Conservation (phyloP, 2,329 filamentous ascomycete species). For the Emmonsiellopsis sp. region DNA sequence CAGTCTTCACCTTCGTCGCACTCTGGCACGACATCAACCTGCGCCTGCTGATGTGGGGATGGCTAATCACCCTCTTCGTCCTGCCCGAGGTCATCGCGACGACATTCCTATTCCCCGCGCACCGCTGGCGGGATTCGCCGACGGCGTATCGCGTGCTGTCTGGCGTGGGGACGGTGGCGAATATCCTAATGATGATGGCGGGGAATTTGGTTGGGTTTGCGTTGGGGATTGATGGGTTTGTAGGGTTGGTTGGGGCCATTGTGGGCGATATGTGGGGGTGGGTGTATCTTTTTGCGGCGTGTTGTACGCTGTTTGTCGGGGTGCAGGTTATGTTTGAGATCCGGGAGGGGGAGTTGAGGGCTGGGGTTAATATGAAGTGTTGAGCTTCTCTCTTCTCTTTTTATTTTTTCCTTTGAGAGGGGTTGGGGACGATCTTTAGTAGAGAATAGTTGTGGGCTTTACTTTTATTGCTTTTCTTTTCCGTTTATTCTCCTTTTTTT, state of each 20-base stretch:
- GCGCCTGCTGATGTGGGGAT: slow-evolving; percentile 86
- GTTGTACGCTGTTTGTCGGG: slow-evolving; percentile 67
- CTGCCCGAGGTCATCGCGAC: slow-evolving; percentile 71
- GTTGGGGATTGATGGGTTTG: slow-evolving; percentile 77
- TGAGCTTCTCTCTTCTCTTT: slow-evolving; percentile 27
- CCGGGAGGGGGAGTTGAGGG: slow-evolving; percentile 70
- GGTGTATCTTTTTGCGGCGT: slow-evolving; percentile 63
- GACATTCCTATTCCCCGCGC: slow-evolving; percentile 58
- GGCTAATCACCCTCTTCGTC: slow-evolving; percentile 91
- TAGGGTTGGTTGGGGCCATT: slow-evolving; percentile 65
- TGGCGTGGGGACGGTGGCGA: slow-evolving; percentile 68
- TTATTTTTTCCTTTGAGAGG: neutral
- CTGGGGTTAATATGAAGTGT: slow-evolving; percentile 76
- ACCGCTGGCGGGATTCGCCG: slow-evolving; percentile 59
- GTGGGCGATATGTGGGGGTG: slow-evolving; percentile 67
- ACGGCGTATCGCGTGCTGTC: slow-evolving; percentile 71
- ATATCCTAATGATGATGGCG: slow-evolving; percentile 89
- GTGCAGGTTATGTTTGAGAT: slow-evolving; percentile 96
- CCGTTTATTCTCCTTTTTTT: neutral
- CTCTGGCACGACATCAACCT: slow-evolving; percentile 97
- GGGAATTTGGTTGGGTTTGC: slow-evolving; percentile 95
- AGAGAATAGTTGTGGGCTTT: too few species aligned
- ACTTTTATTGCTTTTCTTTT: neutral
- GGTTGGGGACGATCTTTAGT: too few species aligned
- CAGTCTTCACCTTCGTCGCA: slow-evolving; percentile 93